Percentiles rank a stretch among this genome's conserved stretches.
Conservation (phyloP, 108 stramenopile genomes). For the Cyclostephanos invisitatus region DNA sequence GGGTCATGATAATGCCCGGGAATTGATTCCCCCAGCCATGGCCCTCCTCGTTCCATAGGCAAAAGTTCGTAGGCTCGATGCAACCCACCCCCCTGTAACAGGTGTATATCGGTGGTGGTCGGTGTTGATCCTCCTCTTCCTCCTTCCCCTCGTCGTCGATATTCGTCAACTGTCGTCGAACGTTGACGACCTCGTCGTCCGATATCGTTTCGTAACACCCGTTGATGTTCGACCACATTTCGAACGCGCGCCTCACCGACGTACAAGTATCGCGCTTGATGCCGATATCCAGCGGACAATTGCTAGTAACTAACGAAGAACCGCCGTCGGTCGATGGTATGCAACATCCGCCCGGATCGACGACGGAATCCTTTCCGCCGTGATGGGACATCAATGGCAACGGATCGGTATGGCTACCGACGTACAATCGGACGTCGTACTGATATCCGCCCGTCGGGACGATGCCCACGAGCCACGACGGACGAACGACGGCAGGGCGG, state of each 20-base stretch:
- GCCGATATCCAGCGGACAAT: constrained; percentile 34
- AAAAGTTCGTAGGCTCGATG: constrained; percentile 29
- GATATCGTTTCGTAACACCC: constrained; percentile 17
- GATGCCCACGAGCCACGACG: constrained; percentile 37
- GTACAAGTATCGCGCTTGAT: constrained; percentile 28
- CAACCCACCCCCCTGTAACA: constrained; percentile 34
- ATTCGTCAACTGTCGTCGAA: constrained; percentile 1
- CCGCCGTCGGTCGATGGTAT: neutral
- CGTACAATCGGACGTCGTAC: constrained; percentile 25
- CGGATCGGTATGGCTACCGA: constrained; percentile 9
- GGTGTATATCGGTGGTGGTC: neutral
- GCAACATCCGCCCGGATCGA: constrained; percentile 40
- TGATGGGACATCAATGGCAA: constrained; percentile 42
- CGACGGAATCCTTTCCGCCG: constrained; percentile 39
- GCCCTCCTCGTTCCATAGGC: constrained; percentile 42
- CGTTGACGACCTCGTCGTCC: neutral
- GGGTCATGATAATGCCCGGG: constrained; percentile 25
- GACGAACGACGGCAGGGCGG: neutral
- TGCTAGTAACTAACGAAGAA: constrained; percentile 1
- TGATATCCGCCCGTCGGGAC: constrained; percentile 49
- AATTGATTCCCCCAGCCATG: constrained; percentile 36
- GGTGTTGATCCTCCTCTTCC: neutral
- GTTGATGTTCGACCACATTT: constrained; percentile 39
- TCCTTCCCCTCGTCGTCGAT: too few species aligned
- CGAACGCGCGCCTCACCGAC: constrained; percentile 32